Conservation (phyloP, 176 grass and related monocot genomes). For the Zea luxurians region DNA sequence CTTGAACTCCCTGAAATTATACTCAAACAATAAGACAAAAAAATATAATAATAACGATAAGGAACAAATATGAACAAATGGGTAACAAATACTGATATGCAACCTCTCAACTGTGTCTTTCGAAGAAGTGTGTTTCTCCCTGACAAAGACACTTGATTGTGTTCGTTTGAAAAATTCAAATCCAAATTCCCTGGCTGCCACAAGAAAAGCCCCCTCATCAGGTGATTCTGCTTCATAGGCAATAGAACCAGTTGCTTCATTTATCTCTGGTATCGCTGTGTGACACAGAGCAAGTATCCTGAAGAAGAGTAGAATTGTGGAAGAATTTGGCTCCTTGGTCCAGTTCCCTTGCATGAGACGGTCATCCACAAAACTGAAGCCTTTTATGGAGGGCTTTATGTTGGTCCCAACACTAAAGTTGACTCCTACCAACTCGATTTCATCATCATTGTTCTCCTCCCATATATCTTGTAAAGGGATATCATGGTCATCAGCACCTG, state of each 20-base stretch:
- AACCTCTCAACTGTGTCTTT: slow-evolving; percentile 69
- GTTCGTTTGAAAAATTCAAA: slow-evolving; percentile 96
- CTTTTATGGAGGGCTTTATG: slow-evolving; percentile 68
- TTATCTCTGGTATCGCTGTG: slow-evolving; percentile 83
- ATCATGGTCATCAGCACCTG: slow-evolving; percentile 48
- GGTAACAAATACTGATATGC: slow-evolving; percentile 31
- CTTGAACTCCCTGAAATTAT: slow-evolving; percentile 84
- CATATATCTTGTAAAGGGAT: slow-evolving; percentile 48
- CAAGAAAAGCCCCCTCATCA: slow-evolving; percentile 92
- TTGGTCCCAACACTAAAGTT: slow-evolving; percentile 51
- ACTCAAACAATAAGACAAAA: slow-evolving; percentile 33
- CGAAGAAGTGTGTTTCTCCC: slow-evolving; percentile 72
- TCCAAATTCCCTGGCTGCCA: slow-evolving; percentile 95
- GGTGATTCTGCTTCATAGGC: slow-evolving; percentile 98
- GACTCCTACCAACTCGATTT: slow-evolving; percentile 67
- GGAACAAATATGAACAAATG: background rate
- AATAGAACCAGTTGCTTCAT: slow-evolving; percentile 72
- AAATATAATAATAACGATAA: background rate
- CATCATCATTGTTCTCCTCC: slow-evolving; percentile 59
- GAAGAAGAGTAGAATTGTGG: slow-evolving; percentile 74
- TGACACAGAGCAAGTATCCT: slow-evolving; percentile 91
- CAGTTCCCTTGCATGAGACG: slow-evolving; percentile 87
- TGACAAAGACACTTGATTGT: slow-evolving; percentile 73
- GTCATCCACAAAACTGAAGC: slow-evolving; percentile 90
- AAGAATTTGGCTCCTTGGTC: slow-evolving; percentile 70